These are phyloP conservation scores for Yamadazyma takamatsuzukensis DNA, from an alignment of 805 yeast species.

Conservation along the genomic window DNA sequence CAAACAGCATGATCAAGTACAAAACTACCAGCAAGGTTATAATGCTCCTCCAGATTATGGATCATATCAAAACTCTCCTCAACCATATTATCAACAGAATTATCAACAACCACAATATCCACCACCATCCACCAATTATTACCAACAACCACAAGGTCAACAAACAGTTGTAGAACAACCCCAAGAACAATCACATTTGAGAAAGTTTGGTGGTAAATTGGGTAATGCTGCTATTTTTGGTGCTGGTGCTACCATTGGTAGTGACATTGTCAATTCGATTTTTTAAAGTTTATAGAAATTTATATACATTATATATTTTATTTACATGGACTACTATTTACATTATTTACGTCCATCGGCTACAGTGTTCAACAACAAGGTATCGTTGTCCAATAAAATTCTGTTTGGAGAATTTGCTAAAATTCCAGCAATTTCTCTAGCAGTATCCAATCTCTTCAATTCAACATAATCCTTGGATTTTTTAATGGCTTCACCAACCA, in stretches of 20 bases:
- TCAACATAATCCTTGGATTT: conserved; percentile 95
- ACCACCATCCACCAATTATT: conserved; percentile 18
- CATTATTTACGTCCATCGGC: conserved; percentile 62
- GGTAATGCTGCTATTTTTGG: conserved; percentile 95
- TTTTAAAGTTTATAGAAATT: conserved; percentile 33
- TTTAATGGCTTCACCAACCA: conserved; percentile 98
- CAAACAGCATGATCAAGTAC: no score
- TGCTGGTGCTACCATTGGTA: conserved; percentile 93
- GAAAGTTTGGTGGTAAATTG: conserved; percentile 71
- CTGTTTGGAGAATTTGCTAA: conserved; percentile 86
- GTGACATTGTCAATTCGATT: conserved; percentile 72
- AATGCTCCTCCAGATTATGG: neutral
- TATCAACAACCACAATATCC: conserved; percentile 5
- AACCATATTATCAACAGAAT: neutral
- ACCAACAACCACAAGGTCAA: conserved; percentile 21
- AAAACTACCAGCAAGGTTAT: conserved; percentile 2
- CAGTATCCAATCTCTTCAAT: conserved; percentile 94
- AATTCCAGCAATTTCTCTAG: conserved; percentile 88
- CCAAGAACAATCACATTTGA: conserved; percentile 32
- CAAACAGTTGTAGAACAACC: conserved; percentile 16
- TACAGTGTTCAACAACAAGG: conserved; percentile 84
- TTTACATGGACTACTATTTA: conserved; percentile 5
- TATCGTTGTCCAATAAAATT: conserved; percentile 86
- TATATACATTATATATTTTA: conserved; percentile 2
- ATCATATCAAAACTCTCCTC: neutral